A percentile compares a stretch with the other conserved stretches of the same genome.
Conservation (phyloP, 1,139 yeast genomes). For the Meyerozyma athensensis region DNA sequence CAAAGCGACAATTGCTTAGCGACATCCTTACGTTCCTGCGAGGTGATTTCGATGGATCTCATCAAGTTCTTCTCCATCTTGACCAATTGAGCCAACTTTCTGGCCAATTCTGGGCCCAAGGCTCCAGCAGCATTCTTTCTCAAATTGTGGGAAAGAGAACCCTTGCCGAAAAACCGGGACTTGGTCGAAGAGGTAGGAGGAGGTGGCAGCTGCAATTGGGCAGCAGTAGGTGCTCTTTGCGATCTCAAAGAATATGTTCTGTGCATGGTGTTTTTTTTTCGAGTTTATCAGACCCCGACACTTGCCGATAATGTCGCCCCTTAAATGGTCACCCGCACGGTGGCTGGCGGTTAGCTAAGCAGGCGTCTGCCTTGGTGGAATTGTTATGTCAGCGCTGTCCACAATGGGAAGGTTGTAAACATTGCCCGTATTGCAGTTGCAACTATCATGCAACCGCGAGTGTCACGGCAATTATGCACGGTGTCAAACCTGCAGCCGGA, state of each 20-base stretch:
- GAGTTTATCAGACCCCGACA: too few species aligned
- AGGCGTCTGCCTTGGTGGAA: neutral
- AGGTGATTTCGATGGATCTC: constrained; percentile 74
- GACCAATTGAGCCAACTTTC: constrained; percentile 70
- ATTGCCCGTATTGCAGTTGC: neutral
- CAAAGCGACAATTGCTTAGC: constrained; percentile 79
- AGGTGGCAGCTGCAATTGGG: constrained; percentile 75
- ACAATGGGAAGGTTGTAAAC: constrained; percentile 1
- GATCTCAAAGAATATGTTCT: constrained; percentile 81
- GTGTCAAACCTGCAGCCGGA: too few species aligned
- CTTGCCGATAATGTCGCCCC: constrained; percentile 4
- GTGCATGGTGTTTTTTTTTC: constrained; percentile 45
- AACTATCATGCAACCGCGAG: neutral
- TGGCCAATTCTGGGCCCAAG: constrained; percentile 73
- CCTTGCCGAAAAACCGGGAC: constrained; percentile 68
- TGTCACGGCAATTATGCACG: neutral
- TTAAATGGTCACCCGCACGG: constrained; percentile 1
- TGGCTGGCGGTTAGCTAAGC: constrained; percentile 3
- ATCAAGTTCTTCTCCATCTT: constrained; percentile 80
- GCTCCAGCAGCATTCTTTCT: constrained; percentile 71
- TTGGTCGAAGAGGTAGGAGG: constrained; percentile 72
- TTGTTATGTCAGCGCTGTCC: neutral
- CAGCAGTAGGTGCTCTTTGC: constrained; percentile 75
- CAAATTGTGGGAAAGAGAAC: constrained; percentile 60
- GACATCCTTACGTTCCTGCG: constrained; percentile 75